Conservation (phyloP, 805 yeast genomes). For the Cyberlindnera meyerae region DNA sequence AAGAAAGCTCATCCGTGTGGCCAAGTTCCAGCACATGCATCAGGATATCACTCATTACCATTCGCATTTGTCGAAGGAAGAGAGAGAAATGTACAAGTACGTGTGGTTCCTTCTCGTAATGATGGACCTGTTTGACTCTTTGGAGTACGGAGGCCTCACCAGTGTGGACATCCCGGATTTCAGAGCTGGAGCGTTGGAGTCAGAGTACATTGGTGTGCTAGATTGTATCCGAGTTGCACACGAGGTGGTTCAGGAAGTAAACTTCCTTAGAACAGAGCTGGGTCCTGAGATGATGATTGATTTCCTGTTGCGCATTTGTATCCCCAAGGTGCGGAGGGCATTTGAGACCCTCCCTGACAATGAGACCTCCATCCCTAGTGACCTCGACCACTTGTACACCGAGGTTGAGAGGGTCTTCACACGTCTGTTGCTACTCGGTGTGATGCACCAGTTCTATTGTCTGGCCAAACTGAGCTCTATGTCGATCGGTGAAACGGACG, state of each 20-base stretch:
- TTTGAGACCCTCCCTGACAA: background rate
- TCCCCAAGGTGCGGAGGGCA: background rate
- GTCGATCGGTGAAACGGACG: no score
- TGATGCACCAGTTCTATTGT: no score
- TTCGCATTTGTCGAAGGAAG: constrained; percentile 2
- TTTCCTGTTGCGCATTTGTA: background rate
- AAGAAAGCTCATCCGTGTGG: background rate
- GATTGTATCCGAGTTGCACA: constrained; percentile 1
- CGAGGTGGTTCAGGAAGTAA: constrained; percentile 2
- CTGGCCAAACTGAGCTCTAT: no score
- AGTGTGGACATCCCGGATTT: background rate
- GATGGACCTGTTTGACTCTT: constrained; percentile 2
- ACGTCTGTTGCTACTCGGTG: no score
- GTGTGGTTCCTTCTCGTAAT: constrained; percentile 3
- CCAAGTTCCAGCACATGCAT: constrained; percentile 2
- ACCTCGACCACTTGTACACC: background rate
- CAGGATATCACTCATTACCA: constrained; percentile 1
- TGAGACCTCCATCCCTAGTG: no score
- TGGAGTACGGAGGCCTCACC: constrained; percentile 3
- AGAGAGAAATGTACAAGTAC: constrained; percentile 3
- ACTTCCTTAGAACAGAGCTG: constrained; percentile 3
- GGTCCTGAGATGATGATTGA: constrained; percentile 3
- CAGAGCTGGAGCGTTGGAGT: constrained; percentile 1
- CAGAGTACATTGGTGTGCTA: background rate
- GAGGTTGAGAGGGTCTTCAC: no score